Evolutionary conservation across 768 basidiomycete genomes (phyloP).

Genomic region (Lactarius hatsudake): DNA sequence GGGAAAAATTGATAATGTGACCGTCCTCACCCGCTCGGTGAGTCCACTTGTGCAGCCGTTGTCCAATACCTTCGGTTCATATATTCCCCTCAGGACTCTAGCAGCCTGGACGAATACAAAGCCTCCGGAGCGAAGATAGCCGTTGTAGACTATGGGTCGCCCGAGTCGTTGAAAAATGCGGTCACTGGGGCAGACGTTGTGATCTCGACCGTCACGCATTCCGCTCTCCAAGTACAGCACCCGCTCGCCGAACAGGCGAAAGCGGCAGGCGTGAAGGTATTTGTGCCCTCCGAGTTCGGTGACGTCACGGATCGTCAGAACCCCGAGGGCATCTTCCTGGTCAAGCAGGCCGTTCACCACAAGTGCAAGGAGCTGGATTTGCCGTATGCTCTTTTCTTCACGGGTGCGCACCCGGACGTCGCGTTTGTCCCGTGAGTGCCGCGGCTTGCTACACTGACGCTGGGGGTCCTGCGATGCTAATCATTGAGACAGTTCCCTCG

Average conservation of each 20-base stretch:
- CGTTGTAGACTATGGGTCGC: conserved; percentile 22
- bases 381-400: conserved; percentile 28
- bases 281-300: conserved; percentile 36
- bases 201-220: conserved; percentile 3
- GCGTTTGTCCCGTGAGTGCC: conserved; percentile 17
- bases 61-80: background rate
- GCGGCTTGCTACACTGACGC: background rate
- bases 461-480: background rate
- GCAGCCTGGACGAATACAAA: conserved; percentile 4
- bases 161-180: conserved; percentile 13
- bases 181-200: conserved; percentile 20
- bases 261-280: conserved; percentile 32
- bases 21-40: conserved; percentile 15
- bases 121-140: conserved; percentile 14
- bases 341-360: conserved; percentile 20
- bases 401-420: conserved; percentile 18
- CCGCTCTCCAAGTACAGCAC: conserved; percentile 28
- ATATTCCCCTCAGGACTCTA: conserved; percentile 1
- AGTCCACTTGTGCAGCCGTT: background rate
- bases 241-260: conserved; percentile 34
- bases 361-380: conserved; percentile 25
- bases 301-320: conserved; percentile 7
- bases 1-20: conserved; percentile 14
- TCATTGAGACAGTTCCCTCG: conserved; percentile 1
- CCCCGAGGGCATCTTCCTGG: conserved; percentile 8